Conservation (phyloP, 2,329 filamentous ascomycete species). For the Trichophaea hybrida region DNA sequence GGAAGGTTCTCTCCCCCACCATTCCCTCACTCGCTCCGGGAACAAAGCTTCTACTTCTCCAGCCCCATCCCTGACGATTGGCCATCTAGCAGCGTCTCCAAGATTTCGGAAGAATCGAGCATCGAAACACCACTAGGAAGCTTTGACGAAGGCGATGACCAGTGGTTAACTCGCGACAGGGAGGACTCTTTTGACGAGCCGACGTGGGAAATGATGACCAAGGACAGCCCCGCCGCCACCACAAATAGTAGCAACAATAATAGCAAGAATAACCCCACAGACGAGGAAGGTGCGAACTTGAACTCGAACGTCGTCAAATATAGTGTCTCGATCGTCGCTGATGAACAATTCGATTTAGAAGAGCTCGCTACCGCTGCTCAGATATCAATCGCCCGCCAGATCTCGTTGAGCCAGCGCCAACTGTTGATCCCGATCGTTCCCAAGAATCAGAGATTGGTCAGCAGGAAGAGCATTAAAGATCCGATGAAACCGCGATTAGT, state of each 20-base stretch:
- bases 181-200: conserved; percentile 9
- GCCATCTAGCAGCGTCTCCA: conserved; percentile 12
- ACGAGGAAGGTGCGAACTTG: conserved; percentile 28
- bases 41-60: not conserved
- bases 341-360: conserved; percentile 12
- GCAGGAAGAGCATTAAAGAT: conserved; percentile 9
- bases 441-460: conserved; percentile 23
- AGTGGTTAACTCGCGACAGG: not conserved
- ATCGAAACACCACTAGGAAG: conserved; percentile 18
- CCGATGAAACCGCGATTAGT: not conserved
- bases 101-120: conserved; percentile 17
- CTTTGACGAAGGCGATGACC: conserved; percentile 21
- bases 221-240: conserved; percentile 29
- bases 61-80: not conserved
- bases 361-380: conserved; percentile 44
- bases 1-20: not conserved
- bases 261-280: conserved; percentile 25
- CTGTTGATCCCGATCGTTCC: conserved; percentile 40
- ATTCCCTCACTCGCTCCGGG: not conserved
- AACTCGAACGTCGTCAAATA: too few relatives aligned
- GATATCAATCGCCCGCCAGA: conserved; percentile 53
- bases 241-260: conserved; percentile 11
- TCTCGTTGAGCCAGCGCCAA: conserved; percentile 50
- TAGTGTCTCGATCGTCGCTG: too few relatives aligned
- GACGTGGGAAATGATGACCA: conserved; percentile 29